Evolutionary conservation across 2,329 filamentous ascomycete genomes (phyloP).

Genomic region (Fusarium sororula): DNA sequence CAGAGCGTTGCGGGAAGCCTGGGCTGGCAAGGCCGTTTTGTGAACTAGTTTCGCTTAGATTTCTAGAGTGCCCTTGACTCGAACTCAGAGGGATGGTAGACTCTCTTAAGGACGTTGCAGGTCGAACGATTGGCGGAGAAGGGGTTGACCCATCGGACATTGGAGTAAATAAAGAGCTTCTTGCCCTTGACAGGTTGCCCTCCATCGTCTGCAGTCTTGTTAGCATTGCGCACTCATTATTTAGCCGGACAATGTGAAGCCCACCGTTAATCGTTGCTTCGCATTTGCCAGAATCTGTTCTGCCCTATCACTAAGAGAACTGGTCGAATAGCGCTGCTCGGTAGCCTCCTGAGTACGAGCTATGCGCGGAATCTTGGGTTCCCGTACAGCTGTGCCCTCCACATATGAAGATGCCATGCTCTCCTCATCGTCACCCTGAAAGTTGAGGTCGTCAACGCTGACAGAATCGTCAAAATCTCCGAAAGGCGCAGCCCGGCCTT

Average conservation of each 20-base stretch:
- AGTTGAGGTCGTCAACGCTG: slow-evolving; percentile 71
- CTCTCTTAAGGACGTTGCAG: slow-evolving; percentile 39
- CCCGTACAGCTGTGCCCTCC: slow-evolving; percentile 53
- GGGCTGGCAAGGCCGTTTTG: slow-evolving; percentile 41
- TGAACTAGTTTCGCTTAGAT: slow-evolving; percentile 46
- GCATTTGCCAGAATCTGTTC: slow-evolving; percentile 94
- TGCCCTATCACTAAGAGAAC: slow-evolving; percentile 80
- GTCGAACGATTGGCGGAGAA: slow-evolving; percentile 56
- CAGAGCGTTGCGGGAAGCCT: slow-evolving; percentile 62
- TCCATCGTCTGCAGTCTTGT: slow-evolving; percentile 79
- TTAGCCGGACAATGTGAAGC: slow-evolving; percentile 45
- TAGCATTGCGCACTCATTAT: slow-evolving; percentile 7
- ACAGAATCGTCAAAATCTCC: slow-evolving; percentile 69
- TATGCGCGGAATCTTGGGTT: slow-evolving; percentile 15
- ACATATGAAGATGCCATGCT: slow-evolving; percentile 68
- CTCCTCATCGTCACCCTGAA: slow-evolving; percentile 74
- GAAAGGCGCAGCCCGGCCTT: slow-evolving; percentile 60
- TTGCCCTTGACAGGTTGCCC: slow-evolving; percentile 83
- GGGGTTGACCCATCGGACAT: slow-evolving; percentile 62
- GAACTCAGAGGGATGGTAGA: slow-evolving; percentile 22
- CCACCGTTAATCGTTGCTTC: slow-evolving; percentile 85
- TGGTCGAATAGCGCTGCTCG: slow-evolving; percentile 75
- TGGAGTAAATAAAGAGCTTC: slow-evolving; percentile 67
- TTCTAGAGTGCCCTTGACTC: slow-evolving; percentile 45
- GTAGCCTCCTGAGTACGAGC: slow-evolving; percentile 24